Evolutionary conservation across 1,284 basidiomycete genomes (phyloP).

Genomic region (Rhodotorula glutinis): DNA sequence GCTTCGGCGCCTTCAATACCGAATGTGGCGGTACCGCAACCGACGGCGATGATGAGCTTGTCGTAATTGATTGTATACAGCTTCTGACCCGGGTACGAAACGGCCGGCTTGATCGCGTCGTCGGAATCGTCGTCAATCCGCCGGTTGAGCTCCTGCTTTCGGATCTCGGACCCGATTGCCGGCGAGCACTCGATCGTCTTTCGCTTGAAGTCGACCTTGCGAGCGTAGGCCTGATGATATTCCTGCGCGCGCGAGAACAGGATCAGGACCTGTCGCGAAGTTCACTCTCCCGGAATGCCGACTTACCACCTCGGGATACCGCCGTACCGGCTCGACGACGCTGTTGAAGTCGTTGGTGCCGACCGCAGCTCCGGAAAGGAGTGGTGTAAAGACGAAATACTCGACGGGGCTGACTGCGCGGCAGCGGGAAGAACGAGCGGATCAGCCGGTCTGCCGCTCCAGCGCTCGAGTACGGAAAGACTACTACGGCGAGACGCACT

Average conservation of each 20-base stretch:
- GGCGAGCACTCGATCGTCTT: slow-evolving; percentile 55
- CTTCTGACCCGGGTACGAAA: slow-evolving; percentile 33
- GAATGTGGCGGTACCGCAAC: slow-evolving; percentile 68
- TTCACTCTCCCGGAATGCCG: background rate
- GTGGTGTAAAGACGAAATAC: slow-evolving; percentile 79
- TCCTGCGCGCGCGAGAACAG: slow-evolving; percentile 38
- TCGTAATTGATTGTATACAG: slow-evolving; percentile 64
- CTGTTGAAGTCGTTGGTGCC: slow-evolving; percentile 78
- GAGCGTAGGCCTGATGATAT: slow-evolving; percentile 51
- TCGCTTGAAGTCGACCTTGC: slow-evolving; percentile 58
- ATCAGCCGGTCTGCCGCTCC: background rate
- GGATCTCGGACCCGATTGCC: slow-evolving; percentile 8
- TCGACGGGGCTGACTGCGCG: slow-evolving; percentile 66
- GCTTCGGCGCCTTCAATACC: slow-evolving; percentile 63
- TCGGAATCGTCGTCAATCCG: background rate
- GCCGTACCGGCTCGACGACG: slow-evolving; percentile 71
- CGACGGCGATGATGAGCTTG: slow-evolving; percentile 77
- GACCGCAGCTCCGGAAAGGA: slow-evolving; percentile 57
- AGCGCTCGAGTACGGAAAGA: background rate
- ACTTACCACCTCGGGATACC: slow-evolving; percentile 1
- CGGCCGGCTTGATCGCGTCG: slow-evolving; percentile 5
- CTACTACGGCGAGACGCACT: slow-evolving; percentile 12
- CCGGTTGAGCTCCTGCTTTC: background rate
- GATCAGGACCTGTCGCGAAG: background rate
- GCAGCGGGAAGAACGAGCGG: slow-evolving; percentile 51